Conservation (phyloP, 148 eudicot species). For the Fagopyrum tataricum region DNA sequence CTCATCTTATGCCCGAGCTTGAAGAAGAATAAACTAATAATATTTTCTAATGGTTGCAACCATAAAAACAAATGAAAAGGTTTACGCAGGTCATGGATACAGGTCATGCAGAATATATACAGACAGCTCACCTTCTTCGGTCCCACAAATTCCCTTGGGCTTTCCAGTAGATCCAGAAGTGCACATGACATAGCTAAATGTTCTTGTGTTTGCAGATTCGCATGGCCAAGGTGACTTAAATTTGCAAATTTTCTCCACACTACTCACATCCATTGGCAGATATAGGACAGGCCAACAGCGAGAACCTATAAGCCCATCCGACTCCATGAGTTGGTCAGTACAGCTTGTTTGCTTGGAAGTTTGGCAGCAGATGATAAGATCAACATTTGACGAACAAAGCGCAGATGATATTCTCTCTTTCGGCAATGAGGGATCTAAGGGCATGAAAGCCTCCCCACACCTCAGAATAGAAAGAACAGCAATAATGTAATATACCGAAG, state of each 20-base stretch:
- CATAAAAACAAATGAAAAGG: background rate
- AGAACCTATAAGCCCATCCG: constrained; percentile 42
- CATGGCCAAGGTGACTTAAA: constrained; percentile 54
- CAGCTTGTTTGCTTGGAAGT: constrained; percentile 22
- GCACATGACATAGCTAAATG: constrained; percentile 81
- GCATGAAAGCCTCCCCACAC: constrained; percentile 74
- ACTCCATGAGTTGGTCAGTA: constrained; percentile 29
- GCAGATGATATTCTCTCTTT: constrained; percentile 52
- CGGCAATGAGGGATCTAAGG: constrained; percentile 83
- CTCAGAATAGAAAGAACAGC: constrained; percentile 67
- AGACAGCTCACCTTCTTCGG: constrained; percentile 52
- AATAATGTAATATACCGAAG: constrained; percentile 70
- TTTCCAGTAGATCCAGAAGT: constrained; percentile 93
- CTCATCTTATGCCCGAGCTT: background rate
- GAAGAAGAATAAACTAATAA: background rate
- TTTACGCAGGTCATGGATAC: background rate
- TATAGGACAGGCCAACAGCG: constrained; percentile 36
- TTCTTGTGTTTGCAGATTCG: constrained; percentile 35
- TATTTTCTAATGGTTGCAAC: background rate
- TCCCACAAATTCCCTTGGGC: constrained; percentile 89
- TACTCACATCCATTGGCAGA: constrained; percentile 30
- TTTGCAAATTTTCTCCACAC: constrained; percentile 31
- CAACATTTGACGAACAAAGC: constrained; percentile 51
- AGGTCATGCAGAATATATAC: background rate
- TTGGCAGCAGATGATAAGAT: constrained; percentile 47